Evolutionary conservation across 768 basidiomycete genomes (phyloP).

Genomic region (Erythrobasidium yunnanense): DNA sequence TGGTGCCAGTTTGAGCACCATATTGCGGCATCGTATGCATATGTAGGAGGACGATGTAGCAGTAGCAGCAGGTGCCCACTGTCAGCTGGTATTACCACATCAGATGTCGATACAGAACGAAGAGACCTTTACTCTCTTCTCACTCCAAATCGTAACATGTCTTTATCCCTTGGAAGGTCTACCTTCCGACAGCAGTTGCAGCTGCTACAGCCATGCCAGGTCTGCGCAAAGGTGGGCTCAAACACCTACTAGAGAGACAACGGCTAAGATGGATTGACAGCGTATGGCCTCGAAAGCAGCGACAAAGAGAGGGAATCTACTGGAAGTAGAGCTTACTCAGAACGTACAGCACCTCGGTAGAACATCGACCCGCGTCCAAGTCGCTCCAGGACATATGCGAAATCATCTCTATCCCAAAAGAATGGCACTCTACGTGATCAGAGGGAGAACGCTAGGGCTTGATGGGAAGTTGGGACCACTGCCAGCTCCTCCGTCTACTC

Average conservation of each 20-base stretch:
- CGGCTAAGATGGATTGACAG: not conserved
- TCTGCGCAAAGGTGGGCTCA: conserved; percentile 10
- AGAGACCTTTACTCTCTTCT: not conserved
- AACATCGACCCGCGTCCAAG: not conserved
- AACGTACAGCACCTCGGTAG: not conserved
- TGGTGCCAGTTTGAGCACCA: conserved; percentile 21
- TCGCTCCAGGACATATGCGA: conserved; percentile 18
- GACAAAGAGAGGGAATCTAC: not conserved
- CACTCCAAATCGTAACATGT: not conserved
- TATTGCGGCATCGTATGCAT: not conserved
- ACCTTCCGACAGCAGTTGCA: not conserved
- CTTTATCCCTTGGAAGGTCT: not conserved
- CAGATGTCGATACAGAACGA: not conserved
- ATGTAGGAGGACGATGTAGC: not conserved
- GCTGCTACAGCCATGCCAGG: conserved; percentile 3
- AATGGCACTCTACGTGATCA: conserved; percentile 17
- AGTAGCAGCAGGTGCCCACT: too few relatives aligned
- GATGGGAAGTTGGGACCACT: not conserved
- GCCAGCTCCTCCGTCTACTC: not conserved
- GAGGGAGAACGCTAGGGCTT: not conserved
- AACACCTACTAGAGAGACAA: not conserved
- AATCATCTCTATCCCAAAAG: conserved; percentile 18
- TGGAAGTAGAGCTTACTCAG: conserved; percentile 15
- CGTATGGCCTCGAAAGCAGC: conserved; percentile 9
- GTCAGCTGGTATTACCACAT: too few relatives aligned